Evolutionary conservation across 805 yeast species (phyloP).

Genomic region (Ogataea parapolymorpha): DNA sequence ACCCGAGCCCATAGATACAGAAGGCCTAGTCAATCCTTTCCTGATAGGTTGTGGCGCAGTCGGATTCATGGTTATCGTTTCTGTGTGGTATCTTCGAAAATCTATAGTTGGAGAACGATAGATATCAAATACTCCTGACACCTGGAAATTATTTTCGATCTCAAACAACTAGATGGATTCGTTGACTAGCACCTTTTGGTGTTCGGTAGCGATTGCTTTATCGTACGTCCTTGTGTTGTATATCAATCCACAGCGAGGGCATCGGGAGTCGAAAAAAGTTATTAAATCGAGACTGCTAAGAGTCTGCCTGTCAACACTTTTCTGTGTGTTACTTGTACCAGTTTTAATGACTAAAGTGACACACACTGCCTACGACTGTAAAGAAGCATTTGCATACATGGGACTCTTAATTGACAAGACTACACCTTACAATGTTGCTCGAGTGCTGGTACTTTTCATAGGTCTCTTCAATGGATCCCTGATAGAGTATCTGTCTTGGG

Average conservation of each 20-base stretch:
- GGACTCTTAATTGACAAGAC: slow-evolving; percentile 15
- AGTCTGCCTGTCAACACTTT: slow-evolving; percentile 33
- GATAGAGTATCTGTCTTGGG: slow-evolving; percentile 32
- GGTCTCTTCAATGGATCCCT: slow-evolving; percentile 51
- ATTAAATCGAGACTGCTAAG: slow-evolving; percentile 40
- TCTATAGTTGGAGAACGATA: slow-evolving; percentile 24
- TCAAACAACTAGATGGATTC: not conserved
- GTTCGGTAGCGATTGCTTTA: slow-evolving; percentile 37
- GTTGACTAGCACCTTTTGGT: slow-evolving; percentile 14
- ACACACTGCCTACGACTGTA: slow-evolving; percentile 9
- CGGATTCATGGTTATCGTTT: slow-evolving; percentile 58
- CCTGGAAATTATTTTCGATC: slow-evolving; percentile 1
- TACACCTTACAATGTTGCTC: slow-evolving; percentile 18
- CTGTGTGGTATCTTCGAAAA: slow-evolving; percentile 65
- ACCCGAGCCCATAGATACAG: slow-evolving; percentile 53
- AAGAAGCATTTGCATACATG: slow-evolving; percentile 9
- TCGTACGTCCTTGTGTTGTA: slow-evolving; percentile 47
- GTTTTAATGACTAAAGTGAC: slow-evolving; percentile 23
- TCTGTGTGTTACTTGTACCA: slow-evolving; percentile 34
- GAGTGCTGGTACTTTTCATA: slow-evolving; percentile 31
- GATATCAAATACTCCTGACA: slow-evolving; percentile 1
- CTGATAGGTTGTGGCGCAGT: slow-evolving; percentile 68
- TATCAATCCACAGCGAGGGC: slow-evolving; percentile 20
- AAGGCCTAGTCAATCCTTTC: slow-evolving; percentile 44
- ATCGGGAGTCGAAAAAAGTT: slow-evolving; percentile 43